Base-by-base conservation (phyloP, 2,329 filamentous ascomycete species). In the Waltergamsia citrina region DNA sequence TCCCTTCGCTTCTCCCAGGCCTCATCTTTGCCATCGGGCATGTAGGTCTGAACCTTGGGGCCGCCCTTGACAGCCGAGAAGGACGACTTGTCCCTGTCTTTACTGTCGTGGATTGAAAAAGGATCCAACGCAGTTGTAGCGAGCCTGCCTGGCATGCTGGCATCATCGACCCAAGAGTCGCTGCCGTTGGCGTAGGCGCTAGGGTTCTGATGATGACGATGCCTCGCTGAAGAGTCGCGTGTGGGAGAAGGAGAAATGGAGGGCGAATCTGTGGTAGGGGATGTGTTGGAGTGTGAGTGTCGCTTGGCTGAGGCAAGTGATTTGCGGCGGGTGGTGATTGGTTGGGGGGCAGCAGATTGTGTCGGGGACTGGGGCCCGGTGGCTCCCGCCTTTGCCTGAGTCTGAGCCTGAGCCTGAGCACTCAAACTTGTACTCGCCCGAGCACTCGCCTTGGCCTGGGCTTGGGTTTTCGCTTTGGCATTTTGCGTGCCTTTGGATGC, bases 111-210 rank as follows among this genome's bases (percentile, higher is more conserved):
- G 35, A 52, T 56, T 40, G 56, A 49, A 33, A 56, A 53, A 35
- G 54, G 41, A 32, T 53, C 48, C 28, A 20, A 15, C 7, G 23
- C 31, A 25, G 48, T 44, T 36, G 51, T 43, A 38, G 52, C 42
- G 43, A 62, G 44, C 43, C 56, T 51, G 43, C 60, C 60, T 38
- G 60, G 59, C 60, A 63, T 63, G 45, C 49, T 55, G 50, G 48
- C 49, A 43, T 54, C 50, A 42, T 39, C 42, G 24, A 23, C 17
- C 22, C 20, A 11, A 19, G 19, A 27, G 7, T 19, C 24, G 16
- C 15, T n/a, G 29, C 20, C 21, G 19, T 18, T 22, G 25, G 6
- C 18, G 29, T 24, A 14, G 32, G 21, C 26, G 32, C n/a, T 16
- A 16, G 27, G 14, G n/a, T n/a, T n/a, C n/a, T 20, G 29, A 21